Conservation (phyloP, 2,329 filamentous ascomycete genomes). For the Colletotrichum musae region DNA sequence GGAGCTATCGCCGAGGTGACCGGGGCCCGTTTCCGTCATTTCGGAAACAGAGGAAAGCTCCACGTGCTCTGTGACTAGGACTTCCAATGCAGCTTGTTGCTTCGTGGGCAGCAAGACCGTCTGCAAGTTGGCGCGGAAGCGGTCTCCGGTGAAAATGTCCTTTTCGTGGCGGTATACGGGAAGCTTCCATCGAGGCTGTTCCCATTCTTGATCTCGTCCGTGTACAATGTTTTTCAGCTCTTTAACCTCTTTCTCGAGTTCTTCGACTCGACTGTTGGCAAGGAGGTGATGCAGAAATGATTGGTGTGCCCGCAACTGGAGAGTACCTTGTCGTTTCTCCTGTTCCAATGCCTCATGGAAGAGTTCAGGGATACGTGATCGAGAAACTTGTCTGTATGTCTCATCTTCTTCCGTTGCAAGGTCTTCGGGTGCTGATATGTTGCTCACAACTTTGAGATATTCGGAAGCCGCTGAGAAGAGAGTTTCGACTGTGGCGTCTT, state of each 20-base stretch:
- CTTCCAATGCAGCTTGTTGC: neutral
- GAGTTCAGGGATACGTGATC: too few relatives aligned
- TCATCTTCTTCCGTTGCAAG: too few relatives aligned
- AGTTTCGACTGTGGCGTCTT: too few relatives aligned
- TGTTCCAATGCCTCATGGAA: neutral
- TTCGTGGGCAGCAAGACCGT: neutral
- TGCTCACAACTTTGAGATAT: too few relatives aligned
- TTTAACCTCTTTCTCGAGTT: conserved; percentile 27
- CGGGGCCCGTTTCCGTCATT: neutral
- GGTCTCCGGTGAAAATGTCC: neutral
- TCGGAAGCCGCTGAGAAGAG: too few relatives aligned
- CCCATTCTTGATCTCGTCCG: neutral
- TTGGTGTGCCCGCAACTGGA: conserved; percentile 21
- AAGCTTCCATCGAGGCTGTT: neutral
- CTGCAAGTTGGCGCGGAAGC: neutral
- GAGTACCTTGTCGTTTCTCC: neutral
- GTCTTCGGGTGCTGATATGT: too few relatives aligned
- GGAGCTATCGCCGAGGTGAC: neutral
- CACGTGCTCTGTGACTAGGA: neutral
- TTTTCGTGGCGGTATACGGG: conserved; percentile 2
- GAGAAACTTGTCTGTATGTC: too few relatives aligned
- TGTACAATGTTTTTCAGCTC: conserved; percentile 12
- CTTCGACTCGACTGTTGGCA: conserved; percentile 19
- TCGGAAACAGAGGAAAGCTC: neutral
- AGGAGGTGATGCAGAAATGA: conserved; percentile 16